Evolutionary conservation across 2,329 filamentous ascomycete genomes (phyloP), one percentile per base, ranked within the genome.

Genomic region (Dactylellina drechsleri): DNA sequence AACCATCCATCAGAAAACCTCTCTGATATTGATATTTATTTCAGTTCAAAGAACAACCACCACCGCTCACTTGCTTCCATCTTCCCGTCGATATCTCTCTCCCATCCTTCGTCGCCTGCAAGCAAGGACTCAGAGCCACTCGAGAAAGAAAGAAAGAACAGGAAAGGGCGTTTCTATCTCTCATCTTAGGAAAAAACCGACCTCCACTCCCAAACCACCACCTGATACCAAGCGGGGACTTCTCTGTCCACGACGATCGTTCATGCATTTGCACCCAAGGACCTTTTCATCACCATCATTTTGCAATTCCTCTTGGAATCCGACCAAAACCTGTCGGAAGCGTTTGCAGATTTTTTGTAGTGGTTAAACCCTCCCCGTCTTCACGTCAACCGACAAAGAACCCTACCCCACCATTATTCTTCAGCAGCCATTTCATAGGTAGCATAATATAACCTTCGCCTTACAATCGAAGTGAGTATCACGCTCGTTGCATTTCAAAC

Each of bases 271-370:
- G 71, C 71, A 75, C 71, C 71, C 71, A 68, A 75, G 71, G 64
- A 75, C 71, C 71, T 75, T 75, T 75, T 75, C 71, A 60, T 75
- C 64, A 75, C 71, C 71, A 60, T 75, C 71, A 75, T 75, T 75
- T 75, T 75, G 71, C 71, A 75, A 75, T 75, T 75, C 71, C 71
- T 62, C 64, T 75, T 75, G 71, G 71, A 75, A 75, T 75, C 71
- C 71, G 71, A 75, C 71, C 64, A 75, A 75, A 54, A 75, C 71
- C 28, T 68, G 71, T 75, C 71, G 71, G 71, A 75, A 75, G 71
- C 71, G 71, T 64, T 75, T 68, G 57, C 71, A 75, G 64, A 68
- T 75, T 68, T 75, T 75, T 75, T 75, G 71, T 75, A 75, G 71
- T 68, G 71, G 71, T 65, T 75, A 75, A 75, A 54, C 26, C 50